Percentiles rank a stretch among this genome's conserved stretches.
Evolutionary conservation across 108 stramenopile species (phyloP).

Genomic region (Halocafeteria seosinensis): DNA sequence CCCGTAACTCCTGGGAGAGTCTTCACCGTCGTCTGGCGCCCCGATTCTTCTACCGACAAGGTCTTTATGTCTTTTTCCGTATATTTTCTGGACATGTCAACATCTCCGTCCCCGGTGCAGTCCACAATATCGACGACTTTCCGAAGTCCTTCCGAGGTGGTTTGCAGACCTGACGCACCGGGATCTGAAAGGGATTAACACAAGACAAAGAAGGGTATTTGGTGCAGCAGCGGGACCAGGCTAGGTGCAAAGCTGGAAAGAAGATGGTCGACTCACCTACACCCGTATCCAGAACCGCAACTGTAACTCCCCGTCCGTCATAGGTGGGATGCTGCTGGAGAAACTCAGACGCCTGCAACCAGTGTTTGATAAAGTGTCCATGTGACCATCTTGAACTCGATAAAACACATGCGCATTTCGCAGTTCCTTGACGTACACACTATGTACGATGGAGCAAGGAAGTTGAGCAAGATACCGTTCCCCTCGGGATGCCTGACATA

Average conservation of each 20-base stretch:
- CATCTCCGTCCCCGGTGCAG: slow-evolving; percentile 71
- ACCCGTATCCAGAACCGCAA: slow-evolving; percentile 73
- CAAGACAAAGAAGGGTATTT: too few species aligned
- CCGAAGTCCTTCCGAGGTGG: slow-evolving; percentile 34
- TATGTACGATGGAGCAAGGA: too few species aligned
- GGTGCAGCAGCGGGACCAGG: too few species aligned
- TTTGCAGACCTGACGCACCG: slow-evolving; percentile 48
- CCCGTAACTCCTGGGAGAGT: slow-evolving; percentile 36
- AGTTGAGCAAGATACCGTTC: too few species aligned
- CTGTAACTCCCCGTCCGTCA: slow-evolving; percentile 55
- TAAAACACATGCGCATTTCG: too few species aligned
- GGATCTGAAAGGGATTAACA: slow-evolving; percentile 55
- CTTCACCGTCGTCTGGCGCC: neutral
- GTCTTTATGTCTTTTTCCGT: too few species aligned
- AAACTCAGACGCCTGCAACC: slow-evolving; percentile 2
- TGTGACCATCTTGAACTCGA: too few species aligned
- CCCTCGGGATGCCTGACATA: too few species aligned
- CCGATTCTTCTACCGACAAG: slow-evolving; percentile 7
- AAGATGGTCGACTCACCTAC: slow-evolving; percentile 18
- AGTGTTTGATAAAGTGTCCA: too few species aligned
- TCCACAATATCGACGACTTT: slow-evolving; percentile 65
- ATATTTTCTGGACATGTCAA: slow-evolving; percentile 45
- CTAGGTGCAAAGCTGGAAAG: too few species aligned
- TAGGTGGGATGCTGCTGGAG: neutral
- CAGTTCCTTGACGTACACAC: too few species aligned